A percentile compares a stretch with the other conserved stretches of the same genome.
Conservation (phyloP, 1,284 basidiomycete genomes). For the Ceratobasidium sp. region DNA sequence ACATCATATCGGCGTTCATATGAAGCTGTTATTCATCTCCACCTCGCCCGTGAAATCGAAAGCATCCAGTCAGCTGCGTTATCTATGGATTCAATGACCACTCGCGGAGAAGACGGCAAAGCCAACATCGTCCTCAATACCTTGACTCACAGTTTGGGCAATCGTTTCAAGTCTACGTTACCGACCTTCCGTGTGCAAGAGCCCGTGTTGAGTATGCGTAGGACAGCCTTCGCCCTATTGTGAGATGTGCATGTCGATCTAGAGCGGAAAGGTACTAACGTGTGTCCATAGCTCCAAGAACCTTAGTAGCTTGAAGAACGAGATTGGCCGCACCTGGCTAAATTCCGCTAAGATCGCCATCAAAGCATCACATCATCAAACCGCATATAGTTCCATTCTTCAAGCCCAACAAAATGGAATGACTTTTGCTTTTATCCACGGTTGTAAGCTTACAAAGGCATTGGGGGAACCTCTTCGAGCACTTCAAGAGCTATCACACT, state of each 20-base stretch:
- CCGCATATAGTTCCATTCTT: conserved; percentile 95
- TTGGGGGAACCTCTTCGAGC: conserved; percentile 89
- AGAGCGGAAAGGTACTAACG: conserved; percentile 44
- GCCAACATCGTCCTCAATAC: conserved; percentile 5
- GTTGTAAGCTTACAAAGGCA: conserved; percentile 87
- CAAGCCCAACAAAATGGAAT: conserved; percentile 87
- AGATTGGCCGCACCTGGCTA: conserved; percentile 91
- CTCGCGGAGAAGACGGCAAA: conserved; percentile 1
- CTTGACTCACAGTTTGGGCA: conserved; percentile 36
- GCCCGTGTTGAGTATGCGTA: conserved; percentile 89
- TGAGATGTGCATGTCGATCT: conserved; percentile 58
- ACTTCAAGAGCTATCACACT: conserved; percentile 90
- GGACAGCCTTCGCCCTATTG: conserved; percentile 86
- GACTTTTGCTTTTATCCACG: conserved; percentile 90
- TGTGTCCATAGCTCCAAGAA: conserved; percentile 47
- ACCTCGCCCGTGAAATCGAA: conserved; percentile 90
- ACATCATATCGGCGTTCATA: conserved; percentile 90
- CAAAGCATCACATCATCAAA: conserved; percentile 95
- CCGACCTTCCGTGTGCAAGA: conserved; percentile 95
- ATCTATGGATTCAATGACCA: conserved; percentile 2
- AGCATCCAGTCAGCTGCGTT: conserved; percentile 71
- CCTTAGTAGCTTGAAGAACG: conserved; percentile 60
- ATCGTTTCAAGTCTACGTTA: conserved; percentile 70
- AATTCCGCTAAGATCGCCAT: conserved; percentile 94
- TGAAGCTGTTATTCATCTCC: conserved; percentile 88